Evolutionary conservation across 2,329 filamentous ascomycete species (phyloP), one percentile per base, ranked within the genome.

Genomic region (Hymenotorrendiella dingleyae): DNA sequence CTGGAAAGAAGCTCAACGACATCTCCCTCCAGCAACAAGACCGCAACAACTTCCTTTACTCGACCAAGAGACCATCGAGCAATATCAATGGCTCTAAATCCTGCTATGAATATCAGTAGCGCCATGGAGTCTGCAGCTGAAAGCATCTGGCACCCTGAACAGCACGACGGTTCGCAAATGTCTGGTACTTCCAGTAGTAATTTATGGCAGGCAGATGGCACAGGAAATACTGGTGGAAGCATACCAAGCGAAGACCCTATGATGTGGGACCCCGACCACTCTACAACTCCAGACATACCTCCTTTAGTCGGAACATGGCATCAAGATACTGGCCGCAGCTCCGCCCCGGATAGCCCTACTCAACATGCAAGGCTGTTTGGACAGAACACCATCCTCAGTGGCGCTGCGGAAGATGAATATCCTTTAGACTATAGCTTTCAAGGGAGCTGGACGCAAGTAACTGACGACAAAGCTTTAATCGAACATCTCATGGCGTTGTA

Each of bases 381-480:
- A 35, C 54, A 55, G 45, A 80, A 84, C 48, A 57, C 68, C 11
- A 64, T 63, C 12, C 68, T 86, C 12, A 76, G 85, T 2, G 67
- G 76, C 46, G 74, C 78, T 46, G 69, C 84, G 17, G 62, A 84
- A 32, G 84, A 83, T 62, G n/a, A n/a, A n/a, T n/a, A n/a, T n/a
- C n/a, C n/a, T n/a, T n/a, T n/a, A n/a, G 16, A 26, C 3, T 83
- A 83, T 47, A 80, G 78, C 63, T 24, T 28, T 10, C 17, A 29
- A 30, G 84, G 79, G 72, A 45, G 82, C 77, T 85, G 82, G 82
- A 84, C 82, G 1, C 67, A 55, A 28, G 70, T 85, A 17, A 83
- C 80, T 2, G 56, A 61, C 3, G 80, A 86, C 50, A 54, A 67
- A 10, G 64, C 60, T 10, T 69, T 86, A 22, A 76, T 86, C 1